Conservation (phyloP, 176 grass and related monocot genomes). For the Pontederia crassipes region DNA sequence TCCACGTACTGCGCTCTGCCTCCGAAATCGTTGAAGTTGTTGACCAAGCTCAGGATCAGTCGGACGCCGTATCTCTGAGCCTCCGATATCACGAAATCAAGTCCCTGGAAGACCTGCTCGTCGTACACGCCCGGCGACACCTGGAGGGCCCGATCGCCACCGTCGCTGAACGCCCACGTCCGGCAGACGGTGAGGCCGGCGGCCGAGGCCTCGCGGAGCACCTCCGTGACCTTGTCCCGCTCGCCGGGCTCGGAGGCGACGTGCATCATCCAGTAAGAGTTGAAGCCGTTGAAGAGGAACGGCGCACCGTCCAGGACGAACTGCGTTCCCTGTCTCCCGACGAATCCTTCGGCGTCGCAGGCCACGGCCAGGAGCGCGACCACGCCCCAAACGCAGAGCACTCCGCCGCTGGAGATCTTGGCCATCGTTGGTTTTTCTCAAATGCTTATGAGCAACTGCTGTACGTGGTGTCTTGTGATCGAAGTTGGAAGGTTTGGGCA, state of each 20-base stretch:
- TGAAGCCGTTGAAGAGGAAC: background rate
- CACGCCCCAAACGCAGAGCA: background rate
- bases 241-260: constrained; percentile 24
- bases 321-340: background rate
- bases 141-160: constrained; percentile 30
- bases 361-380: background rate
- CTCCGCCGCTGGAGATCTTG: background rate
- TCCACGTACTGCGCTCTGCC: constrained; percentile 31
- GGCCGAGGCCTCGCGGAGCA: constrained; percentile 25
- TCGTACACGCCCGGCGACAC: constrained; percentile 30
- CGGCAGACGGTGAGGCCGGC: constrained; percentile 43
- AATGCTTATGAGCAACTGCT: background rate
- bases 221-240: constrained; percentile 32
- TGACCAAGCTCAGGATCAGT: constrained; percentile 21
- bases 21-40: constrained; percentile 24
- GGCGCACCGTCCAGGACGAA: background rate
- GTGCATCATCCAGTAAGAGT: constrained; percentile 25
- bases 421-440: background rate
- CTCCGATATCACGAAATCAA: constrained; percentile 21
- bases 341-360: background rate
- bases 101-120: constrained; percentile 22
- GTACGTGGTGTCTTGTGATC: background rate
- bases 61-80: constrained; percentile 6
- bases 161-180: constrained; percentile 42
- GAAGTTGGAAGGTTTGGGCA: background rate